Evolutionary conservation across 768 basidiomycete species (phyloP), one percentile per base, ranked within the genome.

Genomic region (Phylloporus arenicola): DNA sequence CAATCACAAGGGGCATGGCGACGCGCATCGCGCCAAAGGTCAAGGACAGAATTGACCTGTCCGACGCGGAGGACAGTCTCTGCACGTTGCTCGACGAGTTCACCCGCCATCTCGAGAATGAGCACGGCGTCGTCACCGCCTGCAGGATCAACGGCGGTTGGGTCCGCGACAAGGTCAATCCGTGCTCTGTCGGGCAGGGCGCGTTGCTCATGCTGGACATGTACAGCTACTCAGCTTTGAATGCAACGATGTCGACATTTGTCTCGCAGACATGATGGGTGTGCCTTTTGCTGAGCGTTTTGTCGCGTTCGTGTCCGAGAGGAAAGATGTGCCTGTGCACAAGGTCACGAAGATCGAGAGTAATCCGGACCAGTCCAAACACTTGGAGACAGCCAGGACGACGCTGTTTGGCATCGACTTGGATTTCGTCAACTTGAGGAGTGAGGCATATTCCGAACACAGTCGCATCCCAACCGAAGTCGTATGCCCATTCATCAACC

Each of bases 61-160:
- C 83, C 2, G 76, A 81, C 0, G 71, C 73, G 3, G 94, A 97
- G 69, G 71, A 76, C 48, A 70, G 70, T 27, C 74, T 97, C 38
- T 92, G 89, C 68, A 63, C 71, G 3, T 75, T 94, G n/a, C 76
- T 97, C 47, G 84, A 94, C 63, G 83, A 84, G 51, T 96, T 88
- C 64, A 80, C 84, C 6, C 69, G 64, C 13, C 70, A 78, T 56
- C 70, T 86, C 57, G 76, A 74, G 50, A 65, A 72, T 49, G 72
- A 77, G 30, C 74, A 80, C 45, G 76, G 75, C 10, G 73, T 82
- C 19, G 67, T 69, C 5, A 83, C 82, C 0, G 76, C 80, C 1
- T 95, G 95, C 64, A 79, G 96, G 57, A 89, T 99, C 42, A 96
- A 93, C 11, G 96, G 96, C 16, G 96, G 96, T 17, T 99, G 96